Conservation (phyloP, 257 asterid genomes). For the Anisodus tanguticus region DNA sequence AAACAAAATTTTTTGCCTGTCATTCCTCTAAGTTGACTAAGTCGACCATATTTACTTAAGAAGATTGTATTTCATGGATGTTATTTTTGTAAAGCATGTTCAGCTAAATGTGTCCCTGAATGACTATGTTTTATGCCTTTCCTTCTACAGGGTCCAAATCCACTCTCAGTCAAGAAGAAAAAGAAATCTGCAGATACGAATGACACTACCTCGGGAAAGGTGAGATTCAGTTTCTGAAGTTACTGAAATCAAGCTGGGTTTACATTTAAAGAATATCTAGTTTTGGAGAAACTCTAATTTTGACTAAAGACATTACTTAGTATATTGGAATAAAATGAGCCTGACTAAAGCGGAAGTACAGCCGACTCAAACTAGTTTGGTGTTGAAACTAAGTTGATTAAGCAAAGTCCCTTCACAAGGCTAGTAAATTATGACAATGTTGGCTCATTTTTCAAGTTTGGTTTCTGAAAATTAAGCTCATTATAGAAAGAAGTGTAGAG, state of each 20-base stretch:
- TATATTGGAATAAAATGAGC: background rate
- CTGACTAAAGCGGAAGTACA: background rate
- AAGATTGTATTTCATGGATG: background rate
- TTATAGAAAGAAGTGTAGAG: background rate
- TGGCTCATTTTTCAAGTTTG: no score
- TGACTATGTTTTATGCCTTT: constrained; percentile 29
- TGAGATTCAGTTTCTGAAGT: constrained; percentile 32
- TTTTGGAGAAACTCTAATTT: no score
- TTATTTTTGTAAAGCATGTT: background rate
- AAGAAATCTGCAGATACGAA: constrained; percentile 43
- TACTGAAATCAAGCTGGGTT: background rate
- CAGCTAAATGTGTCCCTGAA: background rate
- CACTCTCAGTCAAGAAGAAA: constrained; percentile 82
- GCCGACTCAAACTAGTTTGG: background rate
- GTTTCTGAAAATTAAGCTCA: background rate
- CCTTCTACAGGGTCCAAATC: constrained; percentile 79
- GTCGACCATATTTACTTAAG: background rate
- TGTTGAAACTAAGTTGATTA: background rate
- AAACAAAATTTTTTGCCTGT: background rate
- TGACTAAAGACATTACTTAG: background rate
- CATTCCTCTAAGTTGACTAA: background rate
- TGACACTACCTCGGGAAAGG: constrained; percentile 57
- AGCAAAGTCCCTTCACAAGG: background rate
- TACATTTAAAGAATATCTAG: background rate
- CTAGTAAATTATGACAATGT: background rate